Evolutionary conservation across 352 stramenopile genomes (phyloP), one percentile per base, ranked within the genome.

Genomic region (Chrysophaeum taylorii): DNA sequence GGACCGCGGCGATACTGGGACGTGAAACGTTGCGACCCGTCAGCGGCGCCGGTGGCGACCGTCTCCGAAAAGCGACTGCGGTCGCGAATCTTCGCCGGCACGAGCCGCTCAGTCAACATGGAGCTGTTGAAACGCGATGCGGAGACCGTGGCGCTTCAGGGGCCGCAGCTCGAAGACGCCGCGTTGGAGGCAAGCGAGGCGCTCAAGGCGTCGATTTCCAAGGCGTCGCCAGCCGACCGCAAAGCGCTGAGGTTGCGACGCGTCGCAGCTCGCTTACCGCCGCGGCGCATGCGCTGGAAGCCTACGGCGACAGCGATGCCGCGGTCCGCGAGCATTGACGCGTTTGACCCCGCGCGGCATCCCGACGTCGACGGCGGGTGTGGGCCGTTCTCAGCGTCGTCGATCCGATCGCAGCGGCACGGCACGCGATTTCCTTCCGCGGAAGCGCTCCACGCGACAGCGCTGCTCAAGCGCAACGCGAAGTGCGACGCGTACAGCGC

Each of bases 381-480:
- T 18, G 57, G 57, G 2, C 57, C 57, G 31, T 66, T 45, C n/a
- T 66, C 57, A 23, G 4, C 5, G 14, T 66, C 57, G 36, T 66
- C 57, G 36, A 15, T 66, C 9, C 23, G 23, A 25, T 43, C 7
- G 14, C 54, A 70, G 54, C 67, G 69, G 27, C 53, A 39, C 1
- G 69, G 69, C 21, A 68, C 41, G 60, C 36, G 69, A 7, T 73
- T 73, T 61, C 69, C 69, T 9, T 63, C 41, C 21, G 69, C 69
- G 1, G 69, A 70, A 38, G 61, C 38, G 14, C 69, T 50, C 36
- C n/a, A 67, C 9, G 31, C 18, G 29, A 64, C 27, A 54, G 18
- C 45, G n/a, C 45, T 4, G 31, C 12, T 16, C 18, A 54, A 7
- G 23, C 4, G 45, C 12, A 7, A 23, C 18, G 45, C 12, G 12